Conservation (phyloP, 2,329 filamentous ascomycete species). For the Fusarium globosum region DNA sequence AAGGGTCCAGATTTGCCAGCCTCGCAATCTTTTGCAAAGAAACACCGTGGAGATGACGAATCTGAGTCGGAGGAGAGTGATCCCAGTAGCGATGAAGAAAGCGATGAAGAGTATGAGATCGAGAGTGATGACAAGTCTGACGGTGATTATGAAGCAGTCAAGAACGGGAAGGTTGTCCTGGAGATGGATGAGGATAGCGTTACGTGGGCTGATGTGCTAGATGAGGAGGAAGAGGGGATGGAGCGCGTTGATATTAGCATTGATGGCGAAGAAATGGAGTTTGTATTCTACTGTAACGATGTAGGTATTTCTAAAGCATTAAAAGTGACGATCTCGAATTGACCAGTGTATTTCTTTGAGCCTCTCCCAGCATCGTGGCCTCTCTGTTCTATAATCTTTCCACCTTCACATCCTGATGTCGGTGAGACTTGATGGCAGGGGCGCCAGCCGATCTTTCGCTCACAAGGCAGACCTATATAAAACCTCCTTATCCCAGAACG, state of each 20-base stretch:
- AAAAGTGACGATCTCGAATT: neutral
- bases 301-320: neutral
- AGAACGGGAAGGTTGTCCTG: neutral
- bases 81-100: neutral
- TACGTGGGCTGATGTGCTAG: neutral
- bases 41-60: neutral
- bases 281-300: neutral
- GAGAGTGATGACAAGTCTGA: neutral
- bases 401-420: neutral
- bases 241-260: neutral
- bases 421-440: neutral
- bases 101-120: neutral
- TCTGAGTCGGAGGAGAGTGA: neutral
- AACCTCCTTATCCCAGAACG: neutral
- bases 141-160: neutral
- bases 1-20: neutral
- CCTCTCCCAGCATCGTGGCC: neutral
- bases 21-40: neutral
- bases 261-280: neutral
- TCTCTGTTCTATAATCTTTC: neutral
- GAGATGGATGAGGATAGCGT: neutral
- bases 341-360: neutral
- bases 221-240: neutral
- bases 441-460: neutral
- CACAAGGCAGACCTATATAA: too few species aligned